Conservation (phyloP, 2,329 filamentous ascomycete genomes). For the Tolypocladium sp. region DNA sequence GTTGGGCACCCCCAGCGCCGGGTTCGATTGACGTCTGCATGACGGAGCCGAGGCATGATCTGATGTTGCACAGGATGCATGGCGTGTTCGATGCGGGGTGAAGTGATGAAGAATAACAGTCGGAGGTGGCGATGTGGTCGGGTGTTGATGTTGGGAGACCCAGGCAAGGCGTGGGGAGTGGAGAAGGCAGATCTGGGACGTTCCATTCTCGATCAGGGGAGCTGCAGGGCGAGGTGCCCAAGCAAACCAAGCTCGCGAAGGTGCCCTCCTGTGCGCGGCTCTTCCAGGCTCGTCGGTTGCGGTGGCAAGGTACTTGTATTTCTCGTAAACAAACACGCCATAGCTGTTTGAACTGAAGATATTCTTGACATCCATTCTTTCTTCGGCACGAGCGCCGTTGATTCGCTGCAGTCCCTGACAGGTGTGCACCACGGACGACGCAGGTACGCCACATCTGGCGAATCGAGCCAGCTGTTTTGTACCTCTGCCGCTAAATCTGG, state of each 20-base stretch:
- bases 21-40: background rate
- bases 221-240: background rate
- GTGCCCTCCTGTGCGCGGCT: too few species aligned
- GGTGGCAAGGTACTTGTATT: too few species aligned
- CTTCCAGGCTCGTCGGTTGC: background rate
- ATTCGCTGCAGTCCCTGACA: background rate
- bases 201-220: background rate
- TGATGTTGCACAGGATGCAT: background rate
- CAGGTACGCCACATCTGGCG: background rate
- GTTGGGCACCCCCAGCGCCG: background rate
- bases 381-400: background rate
- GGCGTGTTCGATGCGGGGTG: background rate
- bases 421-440: background rate
- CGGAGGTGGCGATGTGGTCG: too few species aligned
- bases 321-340: too few species aligned
- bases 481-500: background rate
- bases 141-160: background rate
- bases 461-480: background rate
- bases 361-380: too few species aligned
- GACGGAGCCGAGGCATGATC: background rate
- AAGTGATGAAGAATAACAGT: background rate
- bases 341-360: too few species aligned
- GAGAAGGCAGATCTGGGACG: background rate
- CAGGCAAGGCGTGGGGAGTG: background rate
- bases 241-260: too few species aligned